phyloP scores from a whole-genome alignment of 2,329 filamentous ascomycete species.

The Lachnellula arida region DNA sequence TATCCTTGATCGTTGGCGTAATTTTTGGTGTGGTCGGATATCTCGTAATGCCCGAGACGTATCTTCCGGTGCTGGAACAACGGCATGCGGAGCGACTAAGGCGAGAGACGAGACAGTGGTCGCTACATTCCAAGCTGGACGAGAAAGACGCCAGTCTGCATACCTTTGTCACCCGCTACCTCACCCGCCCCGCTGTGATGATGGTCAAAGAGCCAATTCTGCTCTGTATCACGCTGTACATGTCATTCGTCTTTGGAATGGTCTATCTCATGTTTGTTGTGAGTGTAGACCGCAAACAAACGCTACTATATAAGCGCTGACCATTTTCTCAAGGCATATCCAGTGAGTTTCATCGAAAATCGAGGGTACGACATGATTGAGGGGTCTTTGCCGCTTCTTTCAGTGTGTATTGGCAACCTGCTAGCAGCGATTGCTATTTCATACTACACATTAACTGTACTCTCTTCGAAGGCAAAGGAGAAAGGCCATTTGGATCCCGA shows the following conservation, averaged over 20 bases:
- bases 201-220: neutral
- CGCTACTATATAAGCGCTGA: too few relatives aligned
- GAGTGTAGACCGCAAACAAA: too few relatives aligned
- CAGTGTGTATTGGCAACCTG: too few relatives aligned
- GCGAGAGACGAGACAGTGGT: slow-evolving; percentile 35
- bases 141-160: neutral
- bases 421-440: too few relatives aligned
- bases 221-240: neutral
- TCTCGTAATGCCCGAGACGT: slow-evolving; percentile 47
- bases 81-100: slow-evolving; percentile 44
- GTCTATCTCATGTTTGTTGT: too few relatives aligned
- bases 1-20: slow-evolving; percentile 45
- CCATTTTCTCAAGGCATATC: too few relatives aligned
- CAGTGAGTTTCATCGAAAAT: too few relatives aligned
- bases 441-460: too few relatives aligned
- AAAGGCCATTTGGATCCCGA: neutral
- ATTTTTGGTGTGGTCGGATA: slow-evolving; percentile 39
- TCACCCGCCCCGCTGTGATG: neutral
- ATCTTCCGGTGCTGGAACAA: slow-evolving; percentile 43
- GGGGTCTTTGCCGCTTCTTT: too few relatives aligned
- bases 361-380: too few relatives aligned
- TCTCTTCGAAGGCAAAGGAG: too few relatives aligned
- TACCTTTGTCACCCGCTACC: neutral
- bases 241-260: too few relatives aligned
- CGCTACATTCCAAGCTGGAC: slow-evolving; percentile 6